Evolutionary conservation across 2,329 filamentous ascomycete genomes (phyloP), one percentile per base, ranked within the genome.

Genomic region (Cephalotrichum gorgonifer): DNA sequence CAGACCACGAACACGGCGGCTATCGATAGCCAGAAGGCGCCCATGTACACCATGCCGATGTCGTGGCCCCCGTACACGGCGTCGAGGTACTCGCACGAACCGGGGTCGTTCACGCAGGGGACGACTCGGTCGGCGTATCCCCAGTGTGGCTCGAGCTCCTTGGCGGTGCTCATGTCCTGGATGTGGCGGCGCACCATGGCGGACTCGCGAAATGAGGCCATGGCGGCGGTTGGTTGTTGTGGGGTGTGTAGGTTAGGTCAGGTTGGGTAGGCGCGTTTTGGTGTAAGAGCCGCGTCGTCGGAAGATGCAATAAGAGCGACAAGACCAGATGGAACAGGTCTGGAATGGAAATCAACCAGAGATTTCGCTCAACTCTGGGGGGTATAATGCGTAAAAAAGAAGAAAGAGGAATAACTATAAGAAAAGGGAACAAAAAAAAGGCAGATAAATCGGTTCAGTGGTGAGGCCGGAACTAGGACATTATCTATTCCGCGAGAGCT

Each of bases 81-180:
- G 51, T 78, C 74, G 44, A 78, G 70, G 55, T 75, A 74, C 25
- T 58, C 66, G 58, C 72, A 75, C 7, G 70, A 69, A n/a, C 70
- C 71, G 12, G 62, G 54, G 50, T 74, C 72, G 56, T 64, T 71
- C 46, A 61, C 65, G 58, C 71, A 74, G 3, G 71, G 71, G 3
- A 74, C 39, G 0, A 66, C 62, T 23, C 71, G 67, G 54, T 66
- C 62, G n/a, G 63, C 64, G 50, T 73, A 74, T 41, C 71, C 71
- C 71, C 71, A 74, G 56, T 74, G 69, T 33, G 61, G 62, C 49
- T 68, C 61, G 14, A 67, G 50, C n/a, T 50, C 47, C 26, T 54
- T 54, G n/a, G 62, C 66, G 11, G 62, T 60, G 26, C 55, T 62
- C 51, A 64, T 62, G 50, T 73, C 66, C 53, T 73, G 70, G 51